Base-by-base conservation (phyloP, 345 rosid species). In the Dovyalis caffra region DNA sequence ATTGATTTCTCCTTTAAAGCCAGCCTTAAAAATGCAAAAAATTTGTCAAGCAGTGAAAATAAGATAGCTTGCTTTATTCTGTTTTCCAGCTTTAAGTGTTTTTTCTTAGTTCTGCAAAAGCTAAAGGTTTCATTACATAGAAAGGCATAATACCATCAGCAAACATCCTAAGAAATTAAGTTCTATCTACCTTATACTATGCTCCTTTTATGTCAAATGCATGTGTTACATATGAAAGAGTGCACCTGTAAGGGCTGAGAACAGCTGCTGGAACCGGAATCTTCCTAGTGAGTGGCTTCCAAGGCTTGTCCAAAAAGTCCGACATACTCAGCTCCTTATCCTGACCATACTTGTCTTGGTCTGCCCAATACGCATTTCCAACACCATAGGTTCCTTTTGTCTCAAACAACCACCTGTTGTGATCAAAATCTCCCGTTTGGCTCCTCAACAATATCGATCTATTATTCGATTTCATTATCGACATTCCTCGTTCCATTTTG, bases 261-360 rank as follows among this genome's bases (percentile, higher is more conserved):
- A 88, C 60, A 33, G 79, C 86, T 6, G 97, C 73, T 0, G 93
- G 88, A 76, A 95, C 73, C 56, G 83, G 76, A 58, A 92, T 76
- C 85, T 95, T 95, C 74, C 97, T 83, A 1, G 98, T 90, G 63
- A 95, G 89, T 23, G 98, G 95, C 77, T 95, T 95, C 99, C 98
- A 92, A n/a, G 97, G 97, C 72, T 92, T 95, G 82, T 95, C 99
- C 86, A 95, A 70, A 47, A 95, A 95, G 84, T 95, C 97, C 0
- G 88, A 83, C 97, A 89, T 92, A 57, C 81, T 88, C 32, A 95
- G 87, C 11, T 87, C 91, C 14, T 81, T 83, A 2, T 87, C 89
- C 0, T 65, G 35, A 3, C 75, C 80, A 32, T 77, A 85, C 21
- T 26, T 47, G 8, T 82, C 87, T 0, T 85, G 89, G 15, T 88